Percentiles rank a stretch among this genome's conserved stretches.
Evolutionary conservation across 2,329 filamentous ascomycete genomes (phyloP).

Genomic region (Colletotrichum higginsianum): DNA sequence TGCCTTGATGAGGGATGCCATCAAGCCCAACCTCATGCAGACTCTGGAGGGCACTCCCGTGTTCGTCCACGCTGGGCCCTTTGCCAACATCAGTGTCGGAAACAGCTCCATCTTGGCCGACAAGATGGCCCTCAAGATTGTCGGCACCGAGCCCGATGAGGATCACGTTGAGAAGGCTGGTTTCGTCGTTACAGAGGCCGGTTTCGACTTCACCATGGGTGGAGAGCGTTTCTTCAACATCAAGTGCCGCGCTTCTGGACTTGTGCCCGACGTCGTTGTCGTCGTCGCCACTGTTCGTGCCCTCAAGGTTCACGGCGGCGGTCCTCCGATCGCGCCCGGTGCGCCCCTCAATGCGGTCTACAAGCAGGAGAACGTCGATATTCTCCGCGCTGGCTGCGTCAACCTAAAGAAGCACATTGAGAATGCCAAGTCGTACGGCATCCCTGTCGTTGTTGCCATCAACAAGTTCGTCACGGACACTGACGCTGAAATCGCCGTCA

Average conservation of each 20-base stretch:
- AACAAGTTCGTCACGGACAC: constrained; percentile 97
- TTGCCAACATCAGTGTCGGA: constrained; percentile 98
- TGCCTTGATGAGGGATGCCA: constrained; percentile 96
- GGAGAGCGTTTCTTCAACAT: constrained; percentile 99
- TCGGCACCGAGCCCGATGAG: constrained; percentile 93
- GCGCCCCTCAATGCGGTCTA: constrained; percentile 90
- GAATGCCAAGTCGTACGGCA: constrained; percentile 90
- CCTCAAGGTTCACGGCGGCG: constrained; percentile 96
- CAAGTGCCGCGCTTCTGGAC: constrained; percentile 95
- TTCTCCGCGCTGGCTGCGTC: constrained; percentile 90
- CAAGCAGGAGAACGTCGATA: constrained; percentile 92
- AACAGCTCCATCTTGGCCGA: constrained; percentile 96
- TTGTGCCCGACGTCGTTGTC: constrained; percentile 93
- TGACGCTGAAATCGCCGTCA: constrained; percentile 88
- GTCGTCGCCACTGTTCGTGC: constrained; percentile 96
- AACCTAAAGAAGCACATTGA: constrained; percentile 96
- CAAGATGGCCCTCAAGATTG: constrained; percentile 94
- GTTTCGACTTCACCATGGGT: constrained; percentile 99
- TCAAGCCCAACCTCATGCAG: constrained; percentile 99
- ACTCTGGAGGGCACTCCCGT: constrained; percentile 97
- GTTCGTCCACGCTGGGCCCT: constrained; percentile 96
- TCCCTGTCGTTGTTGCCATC: constrained; percentile 96
- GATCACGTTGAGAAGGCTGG: constrained; percentile 86
- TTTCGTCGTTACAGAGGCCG: constrained; percentile 96
- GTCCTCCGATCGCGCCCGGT: constrained; percentile 92